Evolutionary conservation across 495 filamentous ascomycete genomes (phyloP).

Genomic region (Trichoderma virens): DNA sequence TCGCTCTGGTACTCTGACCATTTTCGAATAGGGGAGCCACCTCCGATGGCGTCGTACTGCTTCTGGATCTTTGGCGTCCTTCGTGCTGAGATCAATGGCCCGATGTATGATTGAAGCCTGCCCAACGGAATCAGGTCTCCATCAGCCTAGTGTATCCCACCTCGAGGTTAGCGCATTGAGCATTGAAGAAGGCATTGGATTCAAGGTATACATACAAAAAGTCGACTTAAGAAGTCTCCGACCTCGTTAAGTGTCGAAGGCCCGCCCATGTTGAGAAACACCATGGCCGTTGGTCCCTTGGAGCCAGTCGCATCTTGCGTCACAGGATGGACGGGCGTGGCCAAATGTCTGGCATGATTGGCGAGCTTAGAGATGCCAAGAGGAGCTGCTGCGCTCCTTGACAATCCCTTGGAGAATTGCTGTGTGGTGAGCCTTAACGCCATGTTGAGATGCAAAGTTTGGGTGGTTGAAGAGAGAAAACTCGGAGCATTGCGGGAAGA

Average conservation of each 20-base stretch:
- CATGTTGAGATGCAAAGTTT: background rate
- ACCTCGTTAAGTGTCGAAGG: constrained; percentile 86
- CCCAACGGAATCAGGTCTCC: constrained; percentile 95
- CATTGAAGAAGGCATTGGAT: background rate
- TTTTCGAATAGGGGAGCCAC: constrained; percentile 92
- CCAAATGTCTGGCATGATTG: constrained; percentile 43
- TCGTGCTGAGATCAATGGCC: constrained; percentile 73
- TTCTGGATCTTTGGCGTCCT: constrained; percentile 92
- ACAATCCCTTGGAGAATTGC: constrained; percentile 4
- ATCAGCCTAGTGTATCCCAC: constrained; percentile 55
- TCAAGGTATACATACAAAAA: constrained; percentile 61
- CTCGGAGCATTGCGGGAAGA: background rate
- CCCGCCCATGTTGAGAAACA: constrained; percentile 99
- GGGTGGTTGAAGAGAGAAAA: background rate
- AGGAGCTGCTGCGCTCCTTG: constrained; percentile 3
- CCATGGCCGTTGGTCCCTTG: constrained; percentile 77
- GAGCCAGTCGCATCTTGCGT: constrained; percentile 52
- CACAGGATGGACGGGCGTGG: constrained; percentile 65
- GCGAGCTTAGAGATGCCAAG: constrained; percentile 9
- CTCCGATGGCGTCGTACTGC: constrained; percentile 92
- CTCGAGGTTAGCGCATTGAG: background rate
- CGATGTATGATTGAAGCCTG: constrained; percentile 82
- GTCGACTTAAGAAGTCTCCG: constrained; percentile 78
- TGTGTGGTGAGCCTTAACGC: background rate
- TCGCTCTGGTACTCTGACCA: constrained; percentile 92